phyloP scores from a whole-genome alignment of 768 basidiomycete genomes.

The Boletus edulis region DNA sequence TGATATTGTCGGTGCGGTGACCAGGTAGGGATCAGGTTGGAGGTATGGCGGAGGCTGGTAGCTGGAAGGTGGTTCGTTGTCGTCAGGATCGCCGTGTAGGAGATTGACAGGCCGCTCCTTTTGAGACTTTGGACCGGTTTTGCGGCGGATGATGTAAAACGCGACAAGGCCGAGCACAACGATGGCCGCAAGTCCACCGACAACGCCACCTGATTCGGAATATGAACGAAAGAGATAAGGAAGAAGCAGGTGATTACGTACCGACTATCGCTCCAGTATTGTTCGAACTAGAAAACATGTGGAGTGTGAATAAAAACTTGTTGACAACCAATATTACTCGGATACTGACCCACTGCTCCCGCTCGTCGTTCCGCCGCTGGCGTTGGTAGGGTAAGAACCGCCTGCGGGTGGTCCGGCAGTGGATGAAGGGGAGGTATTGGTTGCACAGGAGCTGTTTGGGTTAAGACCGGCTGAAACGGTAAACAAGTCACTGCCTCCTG shows the following conservation, averaged over 20 bases:
- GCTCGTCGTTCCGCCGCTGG: constrained; percentile 34
- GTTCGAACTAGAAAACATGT: constrained; percentile 22
- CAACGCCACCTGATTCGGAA: constrained; percentile 43
- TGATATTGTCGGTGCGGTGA: constrained; percentile 57
- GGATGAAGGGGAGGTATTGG: constrained; percentile 63
- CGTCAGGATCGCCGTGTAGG: constrained; percentile 55
- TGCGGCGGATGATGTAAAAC: constrained; percentile 51
- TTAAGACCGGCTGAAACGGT: constrained; percentile 52
- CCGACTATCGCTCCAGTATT: constrained; percentile 54
- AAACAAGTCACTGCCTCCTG: constrained; percentile 60
- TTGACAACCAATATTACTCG: background rate
- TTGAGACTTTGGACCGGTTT: constrained; percentile 34
- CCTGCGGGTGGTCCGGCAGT: constrained; percentile 77
- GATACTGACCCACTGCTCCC: constrained; percentile 26
- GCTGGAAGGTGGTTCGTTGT: constrained; percentile 38
- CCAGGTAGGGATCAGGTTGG: constrained; percentile 72
- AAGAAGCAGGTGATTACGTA: constrained; percentile 13
- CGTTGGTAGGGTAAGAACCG: constrained; percentile 62
- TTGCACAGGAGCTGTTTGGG: constrained; percentile 55
- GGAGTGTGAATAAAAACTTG: background rate
- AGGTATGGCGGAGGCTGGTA: constrained; percentile 68
- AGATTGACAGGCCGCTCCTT: constrained; percentile 68
- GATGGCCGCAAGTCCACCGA: constrained; percentile 55
- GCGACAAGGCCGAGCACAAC: constrained; percentile 40
- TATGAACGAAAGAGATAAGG: constrained; percentile 3